Evolutionary conservation across 495 filamentous ascomycete genomes (phyloP).

Genomic region (Penicillium chermesinum): DNA sequence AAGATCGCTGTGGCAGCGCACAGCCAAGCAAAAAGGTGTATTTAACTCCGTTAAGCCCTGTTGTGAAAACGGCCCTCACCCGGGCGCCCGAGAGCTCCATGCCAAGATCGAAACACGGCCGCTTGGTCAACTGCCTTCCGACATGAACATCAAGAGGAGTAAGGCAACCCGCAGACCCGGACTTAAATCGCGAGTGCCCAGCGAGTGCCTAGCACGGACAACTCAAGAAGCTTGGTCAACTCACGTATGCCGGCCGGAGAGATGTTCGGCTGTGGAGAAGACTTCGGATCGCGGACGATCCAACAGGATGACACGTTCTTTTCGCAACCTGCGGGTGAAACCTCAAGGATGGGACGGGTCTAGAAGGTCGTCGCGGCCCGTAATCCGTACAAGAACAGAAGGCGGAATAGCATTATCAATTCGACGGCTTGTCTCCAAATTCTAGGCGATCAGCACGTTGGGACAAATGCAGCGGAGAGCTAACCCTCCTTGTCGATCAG

Average conservation of each 20-base stretch:
- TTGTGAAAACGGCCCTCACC: background rate
- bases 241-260: slow-evolving; percentile 34
- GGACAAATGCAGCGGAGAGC: slow-evolving; percentile 9
- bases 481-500: slow-evolving; percentile 14
- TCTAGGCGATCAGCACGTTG: background rate
- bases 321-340: slow-evolving; percentile 17
- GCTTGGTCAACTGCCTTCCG: too few relatives aligned
- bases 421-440: too few relatives aligned
- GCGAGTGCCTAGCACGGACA: slow-evolving; percentile 32
- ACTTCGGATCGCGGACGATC: slow-evolving; percentile 41
- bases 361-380: background rate
- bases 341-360: background rate
- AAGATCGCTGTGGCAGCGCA: background rate
- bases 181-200: too few relatives aligned
- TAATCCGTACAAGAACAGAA: background rate
- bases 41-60: background rate
- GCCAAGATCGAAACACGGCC: background rate
- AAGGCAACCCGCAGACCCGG: slow-evolving; percentile 36
- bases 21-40: background rate
- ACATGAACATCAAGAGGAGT: slow-evolving; percentile 30
- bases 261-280: slow-evolving; percentile 28
- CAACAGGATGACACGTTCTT: slow-evolving; percentile 25
- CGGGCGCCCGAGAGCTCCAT: background rate
- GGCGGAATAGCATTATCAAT: background rate
- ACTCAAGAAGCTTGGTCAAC: slow-evolving; percentile 27